Evolutionary conservation across 2,329 filamentous ascomycete genomes (phyloP).

Genomic region (Pseudogymnoascus verrucosus): DNA sequence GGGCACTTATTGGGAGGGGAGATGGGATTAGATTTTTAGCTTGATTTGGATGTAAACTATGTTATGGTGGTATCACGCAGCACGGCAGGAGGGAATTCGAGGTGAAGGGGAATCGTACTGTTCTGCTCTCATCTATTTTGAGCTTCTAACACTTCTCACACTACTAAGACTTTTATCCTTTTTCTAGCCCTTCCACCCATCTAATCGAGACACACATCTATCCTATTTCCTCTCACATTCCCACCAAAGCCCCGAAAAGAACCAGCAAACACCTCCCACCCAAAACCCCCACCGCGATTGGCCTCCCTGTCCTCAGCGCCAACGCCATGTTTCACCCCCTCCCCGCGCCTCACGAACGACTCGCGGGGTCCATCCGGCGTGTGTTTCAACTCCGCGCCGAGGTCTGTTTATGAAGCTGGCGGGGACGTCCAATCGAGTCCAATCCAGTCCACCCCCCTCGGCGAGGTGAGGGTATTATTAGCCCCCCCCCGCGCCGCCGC

Average conservation of each 20-base stretch:
- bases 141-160: background rate
- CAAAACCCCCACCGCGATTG: background rate
- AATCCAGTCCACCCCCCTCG: too few species aligned
- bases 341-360: background rate
- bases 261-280: background rate
- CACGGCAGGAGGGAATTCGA: background rate
- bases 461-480: background rate
- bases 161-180: background rate
- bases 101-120: background rate
- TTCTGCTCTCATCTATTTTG: background rate
- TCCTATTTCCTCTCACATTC: background rate
- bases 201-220: background rate
- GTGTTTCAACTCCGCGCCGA: background rate
- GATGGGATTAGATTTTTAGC: background rate
- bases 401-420: background rate
- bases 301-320: background rate
- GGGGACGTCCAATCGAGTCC: too few species aligned
- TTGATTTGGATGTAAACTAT: background rate
- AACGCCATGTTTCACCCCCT: background rate
- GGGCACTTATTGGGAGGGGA: background rate
- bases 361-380: background rate
- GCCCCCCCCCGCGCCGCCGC: too few species aligned
- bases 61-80: background rate
- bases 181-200: background rate
- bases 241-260: background rate